Evolutionary conservation across 83 land plant species (phyloP).

Genomic region (Picea abies): DNA sequence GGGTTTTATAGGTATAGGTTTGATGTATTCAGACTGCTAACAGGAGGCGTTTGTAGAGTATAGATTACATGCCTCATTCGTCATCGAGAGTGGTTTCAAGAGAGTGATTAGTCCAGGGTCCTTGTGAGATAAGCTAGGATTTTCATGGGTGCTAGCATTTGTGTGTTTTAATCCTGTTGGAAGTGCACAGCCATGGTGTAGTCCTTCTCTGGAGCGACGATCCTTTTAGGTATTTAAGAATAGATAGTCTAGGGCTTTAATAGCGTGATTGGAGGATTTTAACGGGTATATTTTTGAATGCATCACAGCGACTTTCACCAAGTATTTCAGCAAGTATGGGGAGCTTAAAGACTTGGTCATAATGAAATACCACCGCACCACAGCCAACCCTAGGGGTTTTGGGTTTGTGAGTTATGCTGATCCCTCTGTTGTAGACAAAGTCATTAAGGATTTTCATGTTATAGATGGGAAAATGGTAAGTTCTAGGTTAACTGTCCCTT

Average conservation of each 20-base stretch:
- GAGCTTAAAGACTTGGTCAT: slow-evolving; percentile 53
- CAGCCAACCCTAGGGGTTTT: slow-evolving; percentile 57
- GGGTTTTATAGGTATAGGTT: neutral
- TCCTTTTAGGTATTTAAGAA: neutral
- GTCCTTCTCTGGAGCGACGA: neutral
- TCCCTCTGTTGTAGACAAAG: slow-evolving; percentile 76
- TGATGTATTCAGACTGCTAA: neutral
- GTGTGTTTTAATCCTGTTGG: neutral
- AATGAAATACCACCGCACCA: slow-evolving; percentile 44
- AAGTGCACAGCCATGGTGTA: neutral
- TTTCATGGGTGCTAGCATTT: neutral
- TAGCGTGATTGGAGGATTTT: slow-evolving; percentile 3
- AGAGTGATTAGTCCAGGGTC: neutral
- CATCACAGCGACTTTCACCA: slow-evolving; percentile 42
- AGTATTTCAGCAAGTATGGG: slow-evolving; percentile 65
- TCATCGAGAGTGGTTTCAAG: neutral
- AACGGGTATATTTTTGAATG: neutral
- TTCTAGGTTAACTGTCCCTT: slow-evolving; percentile 7
- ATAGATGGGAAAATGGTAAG: slow-evolving; percentile 90
- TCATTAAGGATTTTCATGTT: slow-evolving; percentile 83
- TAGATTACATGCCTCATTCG: neutral
- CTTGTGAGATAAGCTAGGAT: neutral
- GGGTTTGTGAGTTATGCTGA: slow-evolving; percentile 63
- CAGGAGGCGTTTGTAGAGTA: neutral
- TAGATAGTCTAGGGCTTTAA: neutral